phyloP scores from a whole-genome alignment of 1,284 basidiomycete species.

The Pholiota adiposa region DNA sequence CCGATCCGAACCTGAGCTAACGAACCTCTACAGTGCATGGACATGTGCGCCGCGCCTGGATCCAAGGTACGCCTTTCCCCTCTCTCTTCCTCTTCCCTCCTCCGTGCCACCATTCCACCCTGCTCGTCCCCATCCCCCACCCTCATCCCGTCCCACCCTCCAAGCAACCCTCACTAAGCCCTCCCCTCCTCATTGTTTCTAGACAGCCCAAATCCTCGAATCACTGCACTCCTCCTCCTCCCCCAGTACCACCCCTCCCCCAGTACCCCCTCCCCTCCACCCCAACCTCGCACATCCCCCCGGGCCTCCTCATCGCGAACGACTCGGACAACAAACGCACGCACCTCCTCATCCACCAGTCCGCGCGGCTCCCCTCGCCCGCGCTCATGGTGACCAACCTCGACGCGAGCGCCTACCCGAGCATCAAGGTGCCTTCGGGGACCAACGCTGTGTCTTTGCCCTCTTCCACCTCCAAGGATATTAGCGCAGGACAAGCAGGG shows the following conservation, averaged over 20 bases:
- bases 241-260: slow-evolving; percentile 59
- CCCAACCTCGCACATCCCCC: slow-evolving; percentile 65
- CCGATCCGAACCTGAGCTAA: slow-evolving; percentile 3
- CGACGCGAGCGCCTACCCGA: slow-evolving; percentile 90
- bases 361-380: slow-evolving; percentile 91
- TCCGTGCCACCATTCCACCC: no score
- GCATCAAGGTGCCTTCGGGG: slow-evolving; percentile 58
- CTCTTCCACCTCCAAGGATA: no score
- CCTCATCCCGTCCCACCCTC: no score
- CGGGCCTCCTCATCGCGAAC: slow-evolving; percentile 87
- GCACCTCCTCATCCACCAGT: slow-evolving; percentile 97
- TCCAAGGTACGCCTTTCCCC: slow-evolving; percentile 69
- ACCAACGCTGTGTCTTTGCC: slow-evolving; percentile 12
- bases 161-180: not conserved
- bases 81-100: not conserved
- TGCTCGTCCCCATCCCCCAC: no score
- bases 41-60: slow-evolving; percentile 99
- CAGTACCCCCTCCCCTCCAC: slow-evolving; percentile 70
- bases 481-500: no score
- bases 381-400: slow-evolving; percentile 95
- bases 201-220: slow-evolving; percentile 92
- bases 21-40: slow-evolving; percentile 69
- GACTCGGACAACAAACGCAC: slow-evolving; percentile 94
- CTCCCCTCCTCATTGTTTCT: no score
- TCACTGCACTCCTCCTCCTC: slow-evolving; percentile 79